A percentile compares a stretch with the other conserved stretches of the same genome.
Evolutionary conservation across 1,139 yeast genomes (phyloP).

Genomic region (Lodderomyces elongisporus): DNA sequence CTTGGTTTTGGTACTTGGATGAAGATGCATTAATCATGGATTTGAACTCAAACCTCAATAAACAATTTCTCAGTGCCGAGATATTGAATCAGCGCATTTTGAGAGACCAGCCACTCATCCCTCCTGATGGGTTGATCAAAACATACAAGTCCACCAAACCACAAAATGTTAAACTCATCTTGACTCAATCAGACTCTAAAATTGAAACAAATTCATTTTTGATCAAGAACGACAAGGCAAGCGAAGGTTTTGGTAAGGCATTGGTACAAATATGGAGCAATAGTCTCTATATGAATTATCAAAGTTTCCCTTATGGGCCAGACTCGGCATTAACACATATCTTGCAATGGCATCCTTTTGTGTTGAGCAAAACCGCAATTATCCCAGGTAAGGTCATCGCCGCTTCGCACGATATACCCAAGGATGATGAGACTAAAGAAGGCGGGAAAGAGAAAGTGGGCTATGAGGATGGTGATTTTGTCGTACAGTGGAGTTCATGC

Average conservation of each 20-base stretch:
- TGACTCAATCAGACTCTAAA: slow-evolving; percentile 61
- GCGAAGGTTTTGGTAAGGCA: slow-evolving; percentile 57
- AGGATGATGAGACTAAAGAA: slow-evolving; percentile 18
- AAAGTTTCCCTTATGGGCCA: slow-evolving; percentile 55
- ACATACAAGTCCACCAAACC: slow-evolving; percentile 63
- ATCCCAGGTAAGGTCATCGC: slow-evolving; percentile 51
- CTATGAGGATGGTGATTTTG: slow-evolving; percentile 59
- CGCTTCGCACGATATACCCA: slow-evolving; percentile 22
- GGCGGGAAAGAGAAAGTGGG: background rate
- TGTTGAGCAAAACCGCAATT: slow-evolving; percentile 66
- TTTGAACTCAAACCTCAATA: slow-evolving; percentile 49
- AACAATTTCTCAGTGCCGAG: slow-evolving; percentile 53
- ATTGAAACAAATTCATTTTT: slow-evolving; percentile 67
- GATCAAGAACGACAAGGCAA: slow-evolving; percentile 59
- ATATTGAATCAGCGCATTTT: slow-evolving; percentile 55
- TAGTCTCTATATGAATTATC: slow-evolving; percentile 60
- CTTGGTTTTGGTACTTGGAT: slow-evolving; percentile 82
- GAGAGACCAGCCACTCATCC: slow-evolving; percentile 63
- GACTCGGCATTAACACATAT: slow-evolving; percentile 73
- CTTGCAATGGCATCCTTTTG: slow-evolving; percentile 88
- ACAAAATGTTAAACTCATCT: slow-evolving; percentile 48
- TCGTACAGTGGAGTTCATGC: slow-evolving; percentile 58
- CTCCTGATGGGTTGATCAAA: slow-evolving; percentile 62
- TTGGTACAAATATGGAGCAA: slow-evolving; percentile 75
- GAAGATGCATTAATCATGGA: slow-evolving; percentile 71